Base-by-base conservation (phyloP, 2,329 filamentous ascomycete genomes). In the Chaetomiaceae sp. region DNA sequence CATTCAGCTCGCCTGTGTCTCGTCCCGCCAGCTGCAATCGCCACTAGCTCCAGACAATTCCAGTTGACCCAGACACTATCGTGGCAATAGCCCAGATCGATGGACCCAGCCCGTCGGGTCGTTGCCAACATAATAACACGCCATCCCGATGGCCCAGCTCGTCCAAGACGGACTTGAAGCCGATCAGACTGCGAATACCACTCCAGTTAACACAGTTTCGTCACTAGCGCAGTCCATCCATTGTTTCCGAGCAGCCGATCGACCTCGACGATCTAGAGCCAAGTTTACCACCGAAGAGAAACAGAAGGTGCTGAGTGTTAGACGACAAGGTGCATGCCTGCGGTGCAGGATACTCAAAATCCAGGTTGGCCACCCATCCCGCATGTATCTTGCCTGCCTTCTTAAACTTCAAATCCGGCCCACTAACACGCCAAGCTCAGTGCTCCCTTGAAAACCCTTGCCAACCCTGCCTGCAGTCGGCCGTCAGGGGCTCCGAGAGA, bases 321-420 rank as follows among this genome's bases (percentile, higher is more conserved):
- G 62, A 29, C 59, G 63, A 7, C 63, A 64, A 37, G 59, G 65
- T 4, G 63, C 65, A 10, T 67, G 62, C 54, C 53, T 66, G 49
- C 48, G 61, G 41, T 66, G 62, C 51, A 60, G 61, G 53, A 63
- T 67, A 53, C 56, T 67, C 16, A 64, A 66, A 49, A 64, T 65
- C 27, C 62, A 63, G 58, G 65, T 66, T 36, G 20, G 48, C 29
- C 36, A 20, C 9, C 18, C n/a, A 20, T 27, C 6, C 14, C 36
- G 37, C 8, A 40, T 33, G 25, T 18, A 10, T 43, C 13, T 29
- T 44, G 16, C n/a, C n/a, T 46, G 5, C 27, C 21, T 33, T 33
- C 42, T 14, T n/a, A 3, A 6, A 5, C 32, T n/a, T 34, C 32
- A 5, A n/a, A 14, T 16, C 23, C 10, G 5, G n/a, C 34, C 11